Base-by-base conservation (phyloP, 495 filamentous ascomycete species). In the Podospora tetraspora region DNA sequence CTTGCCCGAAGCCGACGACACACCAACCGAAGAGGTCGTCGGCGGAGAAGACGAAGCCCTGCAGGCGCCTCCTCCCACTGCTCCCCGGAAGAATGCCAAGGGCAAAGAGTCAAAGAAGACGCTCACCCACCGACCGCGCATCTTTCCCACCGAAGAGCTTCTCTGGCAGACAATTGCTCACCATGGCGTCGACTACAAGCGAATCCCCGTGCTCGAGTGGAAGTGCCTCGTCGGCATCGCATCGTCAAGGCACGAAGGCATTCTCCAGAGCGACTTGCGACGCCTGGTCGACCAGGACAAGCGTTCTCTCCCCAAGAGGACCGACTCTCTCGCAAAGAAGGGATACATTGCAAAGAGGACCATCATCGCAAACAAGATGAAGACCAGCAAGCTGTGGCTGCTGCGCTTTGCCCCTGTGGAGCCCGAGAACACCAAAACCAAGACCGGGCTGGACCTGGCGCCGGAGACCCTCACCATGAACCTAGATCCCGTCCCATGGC, bases 311-410 rank as follows among this genome's bases (percentile, higher is more conserved):
- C 92, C 94, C 13, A 87, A 87, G 62, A 84, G 94, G 57, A 97
- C 94, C 1, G 90, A 93, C 69, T 79, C 83, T 1, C 84, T 97
- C 22, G 85, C 86, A 23, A 81, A 83, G 66, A 91, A 90, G 73
- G 94, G 94, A 10, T 96, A 97, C 76, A 92, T 97, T 60, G 88
- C 89, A 52, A 97, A 97, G 78, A 85, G 86, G 43, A 83, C 85
- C 0, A 83, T 94, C 6, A 82, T 92, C 32, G 83, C 87, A 22
- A 86, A 82, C 62, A 83, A 85, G 24, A 79, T 84, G 57, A 87
- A 88, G 62, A 95, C 93, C 0, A 94, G 90, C 76, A 84, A 82
- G 69, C 71, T 87, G 27, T 90, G 84, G 62, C 85, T 94, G 57
- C 84, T 80, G 61, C 84, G 82, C 71, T 94, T 90, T 72, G 77